phyloP scores from a whole-genome alignment of 2,329 filamentous ascomycete species.

The Didymella arachidicola region DNA sequence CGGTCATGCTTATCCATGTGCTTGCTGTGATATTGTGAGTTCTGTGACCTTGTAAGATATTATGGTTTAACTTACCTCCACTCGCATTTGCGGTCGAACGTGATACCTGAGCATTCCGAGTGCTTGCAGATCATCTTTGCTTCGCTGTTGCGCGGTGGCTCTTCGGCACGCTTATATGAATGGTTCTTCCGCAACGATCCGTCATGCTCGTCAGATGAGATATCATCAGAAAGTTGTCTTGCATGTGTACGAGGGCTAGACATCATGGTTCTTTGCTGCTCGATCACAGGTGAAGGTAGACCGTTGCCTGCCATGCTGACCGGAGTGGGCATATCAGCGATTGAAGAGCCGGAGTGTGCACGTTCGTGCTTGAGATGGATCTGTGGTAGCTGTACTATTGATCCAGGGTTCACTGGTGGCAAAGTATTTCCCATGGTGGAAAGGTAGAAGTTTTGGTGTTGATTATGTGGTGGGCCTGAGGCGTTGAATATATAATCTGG shows the following conservation, averaged over 20 bases:
- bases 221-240: slow-evolving; percentile 37
- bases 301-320: slow-evolving; percentile 43
- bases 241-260: slow-evolving; percentile 35
- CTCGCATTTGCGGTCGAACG: slow-evolving; percentile 85
- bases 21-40: slow-evolving; percentile 66
- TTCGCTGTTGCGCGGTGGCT: slow-evolving; percentile 69
- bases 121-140: slow-evolving; percentile 79
- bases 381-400: slow-evolving; percentile 35
- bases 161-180: slow-evolving; percentile 53
- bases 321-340: slow-evolving; percentile 46
- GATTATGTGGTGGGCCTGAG: slow-evolving; percentile 42
- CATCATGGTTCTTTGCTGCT: slow-evolving; percentile 30
- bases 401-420: slow-evolving; percentile 26
- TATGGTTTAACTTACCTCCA: slow-evolving; percentile 77
- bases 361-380: slow-evolving; percentile 39
- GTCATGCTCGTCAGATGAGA: slow-evolving; percentile 40
- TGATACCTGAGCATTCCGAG: slow-evolving; percentile 71
- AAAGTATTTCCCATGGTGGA: slow-evolving; percentile 38
- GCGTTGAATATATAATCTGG: slow-evolving; percentile 41
- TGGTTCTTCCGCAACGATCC: slow-evolving; percentile 47
- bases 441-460: slow-evolving; percentile 31
- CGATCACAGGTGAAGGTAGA: slow-evolving; percentile 38
- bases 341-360: slow-evolving; percentile 41
- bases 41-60: not conserved
- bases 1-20: slow-evolving; percentile 99